Evolutionary conservation across 371 early-diverging fungal species (phyloP).

Genomic region (Rhizopus sp.): DNA sequence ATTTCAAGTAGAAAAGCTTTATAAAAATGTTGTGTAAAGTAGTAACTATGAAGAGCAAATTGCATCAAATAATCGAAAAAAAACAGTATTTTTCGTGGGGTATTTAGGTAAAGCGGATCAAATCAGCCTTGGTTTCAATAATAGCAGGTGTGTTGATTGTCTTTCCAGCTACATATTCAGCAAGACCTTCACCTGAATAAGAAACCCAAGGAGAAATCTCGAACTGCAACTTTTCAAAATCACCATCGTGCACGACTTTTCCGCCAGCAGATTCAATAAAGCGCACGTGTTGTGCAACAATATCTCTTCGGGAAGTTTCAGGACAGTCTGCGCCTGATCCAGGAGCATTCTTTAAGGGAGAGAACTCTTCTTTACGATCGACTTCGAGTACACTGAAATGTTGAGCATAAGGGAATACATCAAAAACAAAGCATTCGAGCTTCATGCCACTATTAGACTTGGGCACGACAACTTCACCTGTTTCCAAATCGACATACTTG

Average conservation of each 20-base stretch:
- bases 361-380: conserved; percentile 92
- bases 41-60: no score
- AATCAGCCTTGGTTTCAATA: conserved; percentile 48
- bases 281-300: conserved; percentile 81
- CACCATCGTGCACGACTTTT: conserved; percentile 51
- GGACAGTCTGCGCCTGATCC: conserved; percentile 89
- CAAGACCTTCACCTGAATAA: conserved; percentile 91
- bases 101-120: conserved; percentile 32
- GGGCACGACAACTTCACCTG: conserved; percentile 76
- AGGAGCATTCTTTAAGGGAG: conserved; percentile 97
- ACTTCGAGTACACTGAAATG: conserved; percentile 90
- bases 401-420: conserved; percentile 91
- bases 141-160: conserved; percentile 49
- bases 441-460: conserved; percentile 83
- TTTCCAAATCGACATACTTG: conserved; percentile 77
- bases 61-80: no score
- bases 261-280: conserved; percentile 90
- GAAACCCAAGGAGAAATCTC: conserved; percentile 92
- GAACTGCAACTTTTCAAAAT: conserved; percentile 56
- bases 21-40: no score
- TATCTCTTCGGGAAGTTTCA: conserved; percentile 90
- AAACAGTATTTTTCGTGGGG: no score
- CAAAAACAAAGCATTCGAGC: conserved; percentile 96
- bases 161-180: conserved; percentile 65
- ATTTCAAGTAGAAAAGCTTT: no score